Percentiles rank a stretch among this genome's conserved stretches.
phyloP scores from a whole-genome alignment of 495 filamentous ascomycete species.

The Penicillium fimorum region DNA sequence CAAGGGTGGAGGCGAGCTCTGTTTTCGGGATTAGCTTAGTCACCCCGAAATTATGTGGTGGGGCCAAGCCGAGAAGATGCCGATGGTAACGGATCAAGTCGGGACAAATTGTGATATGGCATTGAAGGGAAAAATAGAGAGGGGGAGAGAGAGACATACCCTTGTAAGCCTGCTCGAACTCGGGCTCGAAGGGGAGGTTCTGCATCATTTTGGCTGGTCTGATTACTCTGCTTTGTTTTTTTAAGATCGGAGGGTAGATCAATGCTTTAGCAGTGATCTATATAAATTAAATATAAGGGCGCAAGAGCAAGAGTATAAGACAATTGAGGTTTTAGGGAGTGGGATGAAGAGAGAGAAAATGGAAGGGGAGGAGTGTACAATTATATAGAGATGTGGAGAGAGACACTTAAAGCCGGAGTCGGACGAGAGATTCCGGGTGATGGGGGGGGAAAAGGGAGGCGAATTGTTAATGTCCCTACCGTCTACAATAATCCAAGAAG shows the following conservation, averaged over 20 bases:
- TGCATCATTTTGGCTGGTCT: constrained; percentile 57
- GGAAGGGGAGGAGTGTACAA: constrained; percentile 12
- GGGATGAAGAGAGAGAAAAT: constrained; percentile 16
- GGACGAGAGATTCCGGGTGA: constrained; percentile 29
- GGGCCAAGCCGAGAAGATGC: constrained; percentile 26
- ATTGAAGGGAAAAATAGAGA: background rate
- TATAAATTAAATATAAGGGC: constrained; percentile 6
- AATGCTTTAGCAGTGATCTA: constrained; percentile 11
- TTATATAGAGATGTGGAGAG: constrained; percentile 25
- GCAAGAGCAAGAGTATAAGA: constrained; percentile 12
- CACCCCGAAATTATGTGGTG: constrained; percentile 16
- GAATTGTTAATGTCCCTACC: constrained; percentile 4
- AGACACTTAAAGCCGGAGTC: constrained; percentile 31
- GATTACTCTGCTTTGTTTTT: constrained; percentile 9
- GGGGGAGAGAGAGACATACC: constrained; percentile 52
- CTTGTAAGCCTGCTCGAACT: constrained; percentile 99
- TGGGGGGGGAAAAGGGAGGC: constrained; percentile 14
- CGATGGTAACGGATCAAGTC: constrained; percentile 16
- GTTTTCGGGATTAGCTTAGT: constrained; percentile 24
- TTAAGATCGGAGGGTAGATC: constrained; percentile 4
- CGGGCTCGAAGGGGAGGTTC: constrained; percentile 83
- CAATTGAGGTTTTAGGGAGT: constrained; percentile 9
- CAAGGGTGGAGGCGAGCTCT: constrained; percentile 94
- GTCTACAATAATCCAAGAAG: constrained; percentile 9
- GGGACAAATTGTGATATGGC: background rate